phyloP scores from a whole-genome alignment of 2,329 filamentous ascomycete species.

The Ophiostoma quercus region DNA sequence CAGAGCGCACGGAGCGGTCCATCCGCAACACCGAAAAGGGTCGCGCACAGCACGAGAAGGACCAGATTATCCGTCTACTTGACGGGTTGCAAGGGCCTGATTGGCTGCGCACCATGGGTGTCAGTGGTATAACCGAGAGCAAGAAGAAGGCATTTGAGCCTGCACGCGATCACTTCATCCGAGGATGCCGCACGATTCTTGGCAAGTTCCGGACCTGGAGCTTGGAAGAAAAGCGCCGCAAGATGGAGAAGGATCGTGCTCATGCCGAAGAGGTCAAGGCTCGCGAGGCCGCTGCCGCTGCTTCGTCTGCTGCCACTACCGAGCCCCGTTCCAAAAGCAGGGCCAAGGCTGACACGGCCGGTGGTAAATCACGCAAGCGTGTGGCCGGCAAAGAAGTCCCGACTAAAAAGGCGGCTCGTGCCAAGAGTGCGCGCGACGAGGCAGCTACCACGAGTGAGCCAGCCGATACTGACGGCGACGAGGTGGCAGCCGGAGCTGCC shows the following conservation, averaged over 20 bases:
- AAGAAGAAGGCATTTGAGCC: conserved; percentile 83
- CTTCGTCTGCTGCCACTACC: background rate
- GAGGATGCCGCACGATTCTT: conserved; percentile 72
- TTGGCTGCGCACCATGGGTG: conserved; percentile 88
- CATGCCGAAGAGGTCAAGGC: conserved; percentile 45
- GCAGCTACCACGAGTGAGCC: background rate
- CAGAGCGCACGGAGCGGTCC: conserved; percentile 56
- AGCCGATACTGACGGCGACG: conserved; percentile 13
- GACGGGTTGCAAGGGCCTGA: conserved; percentile 85
- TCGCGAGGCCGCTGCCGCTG: conserved; percentile 26
- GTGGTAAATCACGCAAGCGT: conserved; percentile 24
- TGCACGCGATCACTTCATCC: conserved; percentile 78
- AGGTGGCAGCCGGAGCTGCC: conserved; percentile 32
- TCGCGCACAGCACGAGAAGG: conserved; percentile 61
- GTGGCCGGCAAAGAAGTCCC: conserved; percentile 24
- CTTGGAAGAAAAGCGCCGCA: conserved; percentile 79
- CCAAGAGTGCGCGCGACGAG: background rate
- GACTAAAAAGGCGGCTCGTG: conserved; percentile 8
- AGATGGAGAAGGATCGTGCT: conserved; percentile 67
- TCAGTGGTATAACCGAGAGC: conserved; percentile 76
- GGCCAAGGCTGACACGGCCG: conserved; percentile 21
- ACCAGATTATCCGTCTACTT: conserved; percentile 60
- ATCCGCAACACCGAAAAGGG: conserved; percentile 61
- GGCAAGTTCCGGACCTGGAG: conserved; percentile 87
- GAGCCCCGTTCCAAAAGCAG: conserved; percentile 26